Evolutionary conservation across 345 rosid genomes (phyloP), one percentile per base, ranked within the genome.

Genomic region (Erysimum cheiranthoides): DNA sequence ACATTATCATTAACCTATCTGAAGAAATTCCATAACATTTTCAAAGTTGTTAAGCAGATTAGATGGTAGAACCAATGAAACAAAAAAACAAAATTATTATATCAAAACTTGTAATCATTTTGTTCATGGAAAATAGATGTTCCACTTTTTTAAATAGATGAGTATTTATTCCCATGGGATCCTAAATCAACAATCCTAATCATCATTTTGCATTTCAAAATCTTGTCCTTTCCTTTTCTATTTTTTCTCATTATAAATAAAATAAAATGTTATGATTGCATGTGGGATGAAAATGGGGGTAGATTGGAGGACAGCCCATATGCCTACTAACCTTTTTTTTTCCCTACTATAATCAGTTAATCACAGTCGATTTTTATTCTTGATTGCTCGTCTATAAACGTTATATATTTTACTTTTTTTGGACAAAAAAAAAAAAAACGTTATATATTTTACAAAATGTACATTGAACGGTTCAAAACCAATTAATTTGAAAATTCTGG

Each of bases 41-140:
- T 65, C 61, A 71, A 71, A 71, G 73, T 39, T 71, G 62, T 77
- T 77, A 71, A 71, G 68, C 56, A 77, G 54, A 63, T 36, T 71
- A 46, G 61, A 71, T 47, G 51, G 73, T 59, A 65, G 66, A 65
- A 28, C 61, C 73, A 73, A 52, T 60, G 64, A 70, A 53, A 61
- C 13, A 60, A 31, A n/a, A 40, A 67, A 59, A 38, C 32, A 69
- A 56, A 49, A 21, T 39, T 13, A 28, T 53, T 3, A 63, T 28
- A 63, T 64, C 72, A 57, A 70, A 61, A 77, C 50, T 52, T 63
- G 80, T 73, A 73, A 78, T 78, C 70, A 78, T 78, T 73, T 78
- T 53, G 78, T 73, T 78, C 70, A 73, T 52, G 47, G 64, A 73
- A 78, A 67, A 53, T 73, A 63, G 8, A 70, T 63, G 39, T 28